Evolutionary conservation across 139 green algal genomes (phyloP).

Genomic region (Picochlorum sp.): DNA sequence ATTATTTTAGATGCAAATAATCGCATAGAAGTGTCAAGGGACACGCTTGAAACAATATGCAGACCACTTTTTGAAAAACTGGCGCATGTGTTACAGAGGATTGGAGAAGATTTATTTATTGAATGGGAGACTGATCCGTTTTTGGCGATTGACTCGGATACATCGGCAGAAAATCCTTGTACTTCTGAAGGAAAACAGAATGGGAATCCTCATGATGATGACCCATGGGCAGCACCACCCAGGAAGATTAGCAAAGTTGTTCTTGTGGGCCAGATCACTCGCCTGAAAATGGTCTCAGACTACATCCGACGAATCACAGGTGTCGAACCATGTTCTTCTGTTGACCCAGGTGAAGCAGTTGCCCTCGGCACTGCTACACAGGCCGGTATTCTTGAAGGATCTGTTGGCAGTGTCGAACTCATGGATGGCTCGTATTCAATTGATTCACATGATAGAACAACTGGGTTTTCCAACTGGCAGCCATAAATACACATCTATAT

Average conservation of each 20-base stretch:
- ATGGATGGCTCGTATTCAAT: slow-evolving; percentile 42
- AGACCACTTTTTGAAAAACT: slow-evolving; percentile 18
- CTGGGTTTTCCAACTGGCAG: slow-evolving; percentile 31
- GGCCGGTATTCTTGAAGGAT: slow-evolving; percentile 34
- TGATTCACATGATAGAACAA: slow-evolving; percentile 30
- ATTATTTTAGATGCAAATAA: too few species aligned
- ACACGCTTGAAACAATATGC: slow-evolving; percentile 12
- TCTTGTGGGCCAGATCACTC: slow-evolving; percentile 62
- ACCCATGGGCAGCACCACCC: slow-evolving; percentile 43
- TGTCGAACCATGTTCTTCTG: slow-evolving; percentile 16
- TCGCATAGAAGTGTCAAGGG: background rate
- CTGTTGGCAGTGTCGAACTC: slow-evolving; percentile 35
- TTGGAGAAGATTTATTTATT: slow-evolving; percentile 21
- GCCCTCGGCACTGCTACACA: slow-evolving; percentile 37
- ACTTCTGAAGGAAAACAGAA: background rate
- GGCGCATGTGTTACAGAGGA: slow-evolving; percentile 16
- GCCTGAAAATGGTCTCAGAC: slow-evolving; percentile 44
- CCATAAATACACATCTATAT: slow-evolving; percentile 11
- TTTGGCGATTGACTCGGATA: slow-evolving; percentile 3
- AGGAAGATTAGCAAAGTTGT: slow-evolving; percentile 51
- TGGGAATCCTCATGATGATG: slow-evolving; percentile 2
- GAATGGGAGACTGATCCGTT: slow-evolving; percentile 23
- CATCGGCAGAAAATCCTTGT: background rate
- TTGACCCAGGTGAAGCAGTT: slow-evolving; percentile 35
- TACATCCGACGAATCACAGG: slow-evolving; percentile 45